phyloP scores from a whole-genome alignment of 2,329 filamentous ascomycete genomes.

The Ophiosphaerella herpotricha region DNA sequence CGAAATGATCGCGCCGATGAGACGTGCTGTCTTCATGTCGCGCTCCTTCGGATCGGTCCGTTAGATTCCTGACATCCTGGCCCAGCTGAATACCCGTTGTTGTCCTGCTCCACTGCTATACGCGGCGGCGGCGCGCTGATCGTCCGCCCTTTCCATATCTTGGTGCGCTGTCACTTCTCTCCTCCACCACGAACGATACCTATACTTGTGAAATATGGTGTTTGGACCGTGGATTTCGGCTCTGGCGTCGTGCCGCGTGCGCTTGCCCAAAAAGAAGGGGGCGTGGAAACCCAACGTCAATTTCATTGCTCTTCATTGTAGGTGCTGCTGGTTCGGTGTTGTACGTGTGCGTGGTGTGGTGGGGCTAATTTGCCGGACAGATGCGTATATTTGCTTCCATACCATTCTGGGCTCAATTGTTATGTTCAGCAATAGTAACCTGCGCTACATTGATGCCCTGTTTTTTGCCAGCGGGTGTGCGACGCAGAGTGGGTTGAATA shows the following conservation, averaged over 20 bases:
- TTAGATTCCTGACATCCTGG: constrained; percentile 12
- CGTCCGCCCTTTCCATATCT: not conserved
- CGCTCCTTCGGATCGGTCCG: constrained; percentile 29
- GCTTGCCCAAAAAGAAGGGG: not conserved
- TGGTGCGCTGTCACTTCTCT: not conserved
- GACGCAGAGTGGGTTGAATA: constrained; percentile 93
- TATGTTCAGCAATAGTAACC: constrained; percentile 66
- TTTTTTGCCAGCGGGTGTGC: constrained; percentile 85
- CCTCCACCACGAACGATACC: not conserved
- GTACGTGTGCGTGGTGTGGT: not conserved
- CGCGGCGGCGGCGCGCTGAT: too few relatives aligned
- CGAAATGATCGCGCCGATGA: not conserved
- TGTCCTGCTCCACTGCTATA: too few relatives aligned
- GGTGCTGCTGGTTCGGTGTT: not conserved
- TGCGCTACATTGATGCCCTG: constrained; percentile 84
- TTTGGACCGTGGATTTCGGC: constrained; percentile 8
- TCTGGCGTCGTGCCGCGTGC: constrained; percentile 1
- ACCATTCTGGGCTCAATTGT: constrained; percentile 76
- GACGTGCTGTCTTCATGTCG: constrained; percentile 6
- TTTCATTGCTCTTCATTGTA: constrained; percentile 82
- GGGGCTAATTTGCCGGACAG: constrained; percentile 48
- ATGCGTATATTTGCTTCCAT: constrained; percentile 79
- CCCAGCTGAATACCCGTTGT: not conserved
- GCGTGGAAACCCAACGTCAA: constrained; percentile 67
- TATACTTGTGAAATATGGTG: not conserved